Evolutionary conservation across 2,329 filamentous ascomycete genomes (phyloP).

Genomic region (Aspergillus oerlinghausenensis): DNA sequence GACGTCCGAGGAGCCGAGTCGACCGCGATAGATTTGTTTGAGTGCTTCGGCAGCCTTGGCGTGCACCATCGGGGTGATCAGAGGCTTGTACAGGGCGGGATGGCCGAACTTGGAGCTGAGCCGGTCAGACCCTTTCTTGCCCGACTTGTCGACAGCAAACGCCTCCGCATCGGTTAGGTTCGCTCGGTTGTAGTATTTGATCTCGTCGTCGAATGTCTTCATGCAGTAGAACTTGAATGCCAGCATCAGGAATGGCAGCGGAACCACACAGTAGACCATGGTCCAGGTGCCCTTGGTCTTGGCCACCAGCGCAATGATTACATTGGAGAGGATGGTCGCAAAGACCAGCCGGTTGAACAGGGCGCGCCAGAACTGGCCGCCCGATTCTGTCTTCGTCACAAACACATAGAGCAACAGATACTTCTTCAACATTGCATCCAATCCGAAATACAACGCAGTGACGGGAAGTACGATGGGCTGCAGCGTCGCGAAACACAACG

Average conservation of each 20-base stretch:
- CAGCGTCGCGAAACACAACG: conserved; percentile 75
- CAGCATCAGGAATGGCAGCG: conserved; percentile 72
- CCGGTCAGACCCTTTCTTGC: conserved; percentile 53
- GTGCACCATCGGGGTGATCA: conserved; percentile 94
- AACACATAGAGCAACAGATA: conserved; percentile 93
- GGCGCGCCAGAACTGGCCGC: conserved; percentile 85
- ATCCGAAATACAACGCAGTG: conserved; percentile 79
- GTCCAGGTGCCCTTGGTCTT: conserved; percentile 63
- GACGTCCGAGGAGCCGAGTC: conserved; percentile 54
- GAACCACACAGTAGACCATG: conserved; percentile 66
- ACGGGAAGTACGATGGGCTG: conserved; percentile 85
- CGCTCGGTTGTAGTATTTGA: conserved; percentile 72
- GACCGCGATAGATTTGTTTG: conserved; percentile 78
- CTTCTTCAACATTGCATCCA: conserved; percentile 91
- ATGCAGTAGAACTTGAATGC: conserved; percentile 84
- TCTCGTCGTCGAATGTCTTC: conserved; percentile 68
- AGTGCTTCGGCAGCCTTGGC: conserved; percentile 83
- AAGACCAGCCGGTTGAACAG: conserved; percentile 92
- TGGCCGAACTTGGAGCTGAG: conserved; percentile 78
- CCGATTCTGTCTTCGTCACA: conserved; percentile 93
- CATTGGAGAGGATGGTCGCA: conserved; percentile 69
- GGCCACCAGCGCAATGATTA: conserved; percentile 71
- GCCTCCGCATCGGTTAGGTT: conserved; percentile 51
- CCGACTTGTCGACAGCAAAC: conserved; percentile 30
- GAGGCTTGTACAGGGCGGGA: conserved; percentile 79